Evolutionary conservation across 1,284 basidiomycete genomes (phyloP), one percentile per base, ranked within the genome.

Genomic region (Blastosporella zonata): DNA sequence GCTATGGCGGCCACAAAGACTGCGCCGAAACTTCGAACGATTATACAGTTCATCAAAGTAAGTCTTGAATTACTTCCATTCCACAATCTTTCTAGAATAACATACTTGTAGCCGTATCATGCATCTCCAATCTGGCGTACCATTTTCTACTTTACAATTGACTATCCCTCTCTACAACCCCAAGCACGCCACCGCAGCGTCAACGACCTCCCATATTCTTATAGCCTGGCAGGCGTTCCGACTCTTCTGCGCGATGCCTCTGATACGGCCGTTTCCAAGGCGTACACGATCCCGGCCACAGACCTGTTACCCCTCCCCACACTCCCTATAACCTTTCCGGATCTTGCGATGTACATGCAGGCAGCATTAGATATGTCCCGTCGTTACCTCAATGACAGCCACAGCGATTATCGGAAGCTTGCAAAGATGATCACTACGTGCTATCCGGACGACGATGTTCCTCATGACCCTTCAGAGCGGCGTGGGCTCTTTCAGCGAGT

Each of bases 31-130:
- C 66, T 90, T 34, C 79, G 88, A 34, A 81, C 82, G 0, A 84
- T 90, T 0, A 67, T 90, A 46, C 86, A 89, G 57, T 88, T 90
- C 58, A 72, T 88, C 46, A 86, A 81, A 72, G 87, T 87, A 55
- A 52, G 72, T 52, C 43, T n/a, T 40, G 47, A 34, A 42, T 17
- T 23, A 18, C 29, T 46, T 20, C 34, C 7, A 37, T 47, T 12
- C 54, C 31, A 20, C 7, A 21, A 6, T 7, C 15, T 12, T 10
- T 31, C 12, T 9, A 9, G 5, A 13, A 7, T 31, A 13, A 28
- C 13, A 34, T 37, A 47, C 39, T 29, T 25, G n/a, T 50, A 87
- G 84, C 71, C 81, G 20, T 79, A 83, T 59, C 77, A 75, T 39
- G 60, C 71, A 23, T 75, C 81, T 0, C 59, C 67, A 4, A 77